Base-by-base conservation (phyloP, 2,329 filamentous ascomycete species). In the Diaporthe citri region DNA sequence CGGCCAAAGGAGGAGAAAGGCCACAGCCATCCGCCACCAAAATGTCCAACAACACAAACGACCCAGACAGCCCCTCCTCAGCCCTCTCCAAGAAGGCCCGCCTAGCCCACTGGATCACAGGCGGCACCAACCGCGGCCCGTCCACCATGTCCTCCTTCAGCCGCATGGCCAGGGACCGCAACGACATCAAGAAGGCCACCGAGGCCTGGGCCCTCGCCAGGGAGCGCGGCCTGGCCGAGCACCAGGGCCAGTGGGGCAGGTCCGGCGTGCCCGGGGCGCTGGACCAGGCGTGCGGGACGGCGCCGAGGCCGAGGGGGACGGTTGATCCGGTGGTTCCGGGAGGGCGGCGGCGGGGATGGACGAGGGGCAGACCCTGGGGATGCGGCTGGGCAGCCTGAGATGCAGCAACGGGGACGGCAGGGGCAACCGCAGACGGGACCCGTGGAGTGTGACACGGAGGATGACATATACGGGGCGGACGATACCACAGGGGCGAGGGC, bases 151-250 rank as follows among this genome's bases (percentile, higher is more conserved):
- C 69, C 20, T 34, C 59, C 51, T 55, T 76, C 41, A 39, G 43
- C 39, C 51, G 28, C 17, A 70, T 60, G 70, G n/a, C 56, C 48
- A 41, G 25, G 17, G 73, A 76, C 39, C 73, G 75, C 41, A 64
- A 66, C 28, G 55, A 64, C 46, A 31, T 70, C 22, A 31, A 48
- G n/a, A 64, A 55, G 51, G 75, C 69, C 25, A 48, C 25, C 36
- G 17, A 55, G 43, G 75, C 56, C 25, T 76, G 73, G 93, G 25
- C 28, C 1, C 12, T 34, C 31, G 52, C 59, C n/a, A 51, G 34
- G 25, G 10, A 71, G 56, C n/a, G 59, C 25, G 64, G 36, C 6
- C 41, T 71, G 22, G 60, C 39, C 48, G 60, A 52, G 34, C 59
- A 72, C 9, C 36, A 48, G 8, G 20, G 15, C 12, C 59, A 25